Evolutionary conservation across 306 rosid genomes (phyloP), one percentile per base, ranked within the genome.

Genomic region (Trifolium repens): DNA sequence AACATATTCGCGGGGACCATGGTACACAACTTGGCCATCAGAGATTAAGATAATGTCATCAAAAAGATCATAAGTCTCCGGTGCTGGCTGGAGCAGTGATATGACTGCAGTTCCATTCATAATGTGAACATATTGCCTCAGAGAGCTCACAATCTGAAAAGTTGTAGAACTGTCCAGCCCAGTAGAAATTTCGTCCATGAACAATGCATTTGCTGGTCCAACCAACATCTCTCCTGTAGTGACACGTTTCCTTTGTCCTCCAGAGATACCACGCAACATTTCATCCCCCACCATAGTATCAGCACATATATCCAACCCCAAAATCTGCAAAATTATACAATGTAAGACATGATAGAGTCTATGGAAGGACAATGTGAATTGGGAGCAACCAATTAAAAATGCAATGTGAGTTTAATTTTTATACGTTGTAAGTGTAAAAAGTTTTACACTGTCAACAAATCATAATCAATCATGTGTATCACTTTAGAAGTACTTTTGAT

Each of bases 241-340:
- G 0, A 92, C 87, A 46, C 97, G 92, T 73, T 92, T 92, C 80
- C 89, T 90, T 63, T 92, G 88, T 26, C 97, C 97, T 57, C 97
- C 97, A 13, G 97, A 92, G 63, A 92, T 88, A 24, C 97, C 97
- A 17, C 97, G 79, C 72, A 91, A 75, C 93, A 90, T 90, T 73
- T 72, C 86, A 58, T 71, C 76, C 15, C 76, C 76, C 53, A 71
- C 73, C 35, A 88, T 76, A 8, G 87, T 90, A 62, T 92, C 96
- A 16, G 96, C 86, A 70, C 97, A 92, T 15, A 82, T 74, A 57
- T 92, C 97, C 79, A 92, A 65, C 46, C 97, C 97, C 78, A 92
- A 87, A 57, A 92, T 80, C 97, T 92, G 85, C 69, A 71, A 17
- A 71, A 54, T 11, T 14, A 32, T 53, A 13, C 39, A 42, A 22